Base-by-base conservation (phyloP, 2,329 filamentous ascomycete species). In the Talaromyces atroroseus region DNA sequence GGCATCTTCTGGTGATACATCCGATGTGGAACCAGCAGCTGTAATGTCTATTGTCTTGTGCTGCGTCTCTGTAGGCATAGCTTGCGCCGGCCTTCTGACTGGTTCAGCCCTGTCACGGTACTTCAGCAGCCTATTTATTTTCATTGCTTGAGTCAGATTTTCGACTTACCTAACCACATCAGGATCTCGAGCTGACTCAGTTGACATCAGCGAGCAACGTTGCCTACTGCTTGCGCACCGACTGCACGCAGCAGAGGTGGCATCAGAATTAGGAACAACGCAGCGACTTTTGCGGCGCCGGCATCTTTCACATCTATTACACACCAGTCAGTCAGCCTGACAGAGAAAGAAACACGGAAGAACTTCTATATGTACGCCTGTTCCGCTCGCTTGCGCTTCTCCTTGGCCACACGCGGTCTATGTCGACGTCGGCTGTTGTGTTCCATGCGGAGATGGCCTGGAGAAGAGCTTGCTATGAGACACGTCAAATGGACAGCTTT, bases 271-370 rank as follows among this genome's bases (percentile, higher is more conserved):
- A 48, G 46, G 46, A 14, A 48, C 46, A 10, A 48, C 46, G 24
- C 46, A 48, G 23, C 46, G 46, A 32, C 46, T 48, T 12, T 48
- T 48, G 12, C 46, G 46, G 46, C 46, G 46, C 46, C 46, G 46
- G 46, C 46, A 48, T 48, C 46, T 23, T 10, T 48, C 46, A 48
- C 46, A 48, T 48, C 46, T 48, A 48, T 32, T 24, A 29, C 46
- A 4, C n/a, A 46, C n/a, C 46, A 26, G 46, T 48, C 46, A 48
- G 46, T 32, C 23, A 29, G 14, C 44, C 20, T 21, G 20, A 32
- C 23, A 11, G 18, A 32, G 46, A 32, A 32, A 29, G 21, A 20
- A 23, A 46, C 6, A 6, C 5, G n/a, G 44, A 12, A 18, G 10
- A 24, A 24, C 14, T 26, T 16, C 11, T 21, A 26, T 48, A n/a